Evolutionary conservation across 768 basidiomycete genomes (phyloP), one percentile per base, ranked within the genome.

Genomic region (Naganishia onofrii): DNA sequence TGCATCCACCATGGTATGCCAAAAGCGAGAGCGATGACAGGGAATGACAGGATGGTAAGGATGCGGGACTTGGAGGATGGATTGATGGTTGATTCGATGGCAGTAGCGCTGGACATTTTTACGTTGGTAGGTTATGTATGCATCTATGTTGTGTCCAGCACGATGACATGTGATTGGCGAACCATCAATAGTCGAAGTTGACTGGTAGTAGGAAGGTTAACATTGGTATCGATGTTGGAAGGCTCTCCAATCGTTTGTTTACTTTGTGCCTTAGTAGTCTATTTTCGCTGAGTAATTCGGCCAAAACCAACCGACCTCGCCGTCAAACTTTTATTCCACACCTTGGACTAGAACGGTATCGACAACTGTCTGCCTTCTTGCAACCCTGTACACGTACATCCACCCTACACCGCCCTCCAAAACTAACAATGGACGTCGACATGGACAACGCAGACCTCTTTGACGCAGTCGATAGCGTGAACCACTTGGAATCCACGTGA

Each of bases 1-100:
- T 84, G 85, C 92, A 93, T 97, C 96, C 96, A 99, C 58, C 92
- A 84, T 2, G 96, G 96, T 23, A 94, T 70, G 0, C 89, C 89
- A 8, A 92, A 26, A 9, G 60, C 81, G 38, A 95, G 73, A 42
- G 96, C 85, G 31, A 92, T 81, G 29, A 85, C 67, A 87, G 93
- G 93, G 80, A 94, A 96, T 0, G 90, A 86, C 4, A 84, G 79
- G 69, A 94, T 71, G 17, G 73, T 77, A 3, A 74, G 53, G 28
- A 77, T 38, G 9, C 78, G 67, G 17, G 53, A 31, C n/a, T 46
- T 66, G 17, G 57, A 46, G 2, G 79, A 70, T 19, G 78, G 75
- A 63, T 80, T 80, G 71, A 79, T 69, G n/a, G 3, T 19, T 58
- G 44, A 15, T 26, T 63, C 23, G 38, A 26, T 7, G 42, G n/a